Evolutionary conservation across 305 asterid species (phyloP), one percentile per base, ranked within the genome.

Genomic region (Fraxinus platypoda): DNA sequence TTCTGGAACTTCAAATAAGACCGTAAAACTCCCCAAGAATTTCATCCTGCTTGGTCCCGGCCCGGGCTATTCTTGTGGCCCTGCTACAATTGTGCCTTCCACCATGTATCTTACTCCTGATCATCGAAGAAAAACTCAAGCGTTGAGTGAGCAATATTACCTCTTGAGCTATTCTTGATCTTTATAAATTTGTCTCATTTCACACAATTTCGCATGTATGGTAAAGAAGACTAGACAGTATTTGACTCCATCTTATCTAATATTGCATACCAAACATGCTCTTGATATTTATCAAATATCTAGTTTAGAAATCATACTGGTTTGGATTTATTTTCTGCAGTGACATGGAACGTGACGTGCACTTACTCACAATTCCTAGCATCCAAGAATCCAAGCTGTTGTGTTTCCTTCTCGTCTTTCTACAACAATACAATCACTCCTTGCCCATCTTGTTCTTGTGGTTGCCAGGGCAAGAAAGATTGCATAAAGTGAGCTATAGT

Each of bases 261-360:
- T 59, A 59, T 21, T 59, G 13, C 30, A 2, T 19, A 21, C 28
- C 70, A 62, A 8, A 23, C 71, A 23, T 8, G 71, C 15, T 62
- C 31, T 7, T 62, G 17, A 62, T 62, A 3, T 62, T 62, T 62
- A 62, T 54, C 25, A 54, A 54, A 54, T 54, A 54, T n/a, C 25
- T 6, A n/a, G 26, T 54, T 54, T n/a, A 54, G 25, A n/a, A 6
- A 54, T 54, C 66, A 54, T 54, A n/a, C 26, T 19, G 34, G 66
- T 54, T 35, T 62, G 46, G 78, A 62, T 12, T 7, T 6, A 35
- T 73, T 25, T 76, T 31, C 17, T 86, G 84, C 94, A 95, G 98
- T 94, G 98, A 93, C 98, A 19, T 94, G 98, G 98, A 94, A 92
- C 38, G 94, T 94, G 85, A 94, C 97, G 1, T 94, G 97, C 86